Evolutionary conservation across 768 basidiomycete genomes (phyloP).

Genomic region (Cystobasidium tubakii): DNA sequence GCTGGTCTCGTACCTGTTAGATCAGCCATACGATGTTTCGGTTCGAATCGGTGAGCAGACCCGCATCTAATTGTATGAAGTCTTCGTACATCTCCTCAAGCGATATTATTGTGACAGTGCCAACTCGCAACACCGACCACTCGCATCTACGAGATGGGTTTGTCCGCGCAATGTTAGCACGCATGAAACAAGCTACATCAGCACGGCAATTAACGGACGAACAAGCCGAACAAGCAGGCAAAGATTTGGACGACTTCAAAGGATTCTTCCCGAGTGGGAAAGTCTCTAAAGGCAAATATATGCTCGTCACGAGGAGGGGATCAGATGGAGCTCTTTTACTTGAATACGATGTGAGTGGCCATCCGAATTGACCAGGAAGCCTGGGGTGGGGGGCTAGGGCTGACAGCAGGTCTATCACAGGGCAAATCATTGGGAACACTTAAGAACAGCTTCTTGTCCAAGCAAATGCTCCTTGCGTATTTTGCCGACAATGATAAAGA

Average conservation of each 20-base stretch:
- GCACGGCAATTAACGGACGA: conserved; percentile 43
- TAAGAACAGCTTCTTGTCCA: conserved; percentile 18
- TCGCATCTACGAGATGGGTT: conserved; percentile 52
- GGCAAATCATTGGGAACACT: conserved; percentile 26
- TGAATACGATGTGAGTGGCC: conserved; percentile 23
- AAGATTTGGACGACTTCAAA: conserved; percentile 16
- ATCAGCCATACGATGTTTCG: conserved; percentile 17
- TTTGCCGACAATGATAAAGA: conserved; percentile 35
- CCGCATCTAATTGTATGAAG: background rate
- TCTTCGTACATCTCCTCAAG: background rate
- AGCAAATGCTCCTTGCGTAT: conserved; percentile 25
- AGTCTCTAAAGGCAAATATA: conserved; percentile 25
- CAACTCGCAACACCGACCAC: conserved; percentile 50
- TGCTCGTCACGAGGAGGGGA: conserved; percentile 20
- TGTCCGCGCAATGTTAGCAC: conserved; percentile 49
- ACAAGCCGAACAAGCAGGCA: conserved; percentile 40
- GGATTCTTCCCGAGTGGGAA: conserved; percentile 34
- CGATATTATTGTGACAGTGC: conserved; percentile 45
- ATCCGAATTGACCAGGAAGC: too few species aligned
- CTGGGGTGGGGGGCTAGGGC: background rate
- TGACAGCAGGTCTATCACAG: background rate
- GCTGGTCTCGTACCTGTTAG: background rate
- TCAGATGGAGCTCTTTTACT: conserved; percentile 16
- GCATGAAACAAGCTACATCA: conserved; percentile 49
- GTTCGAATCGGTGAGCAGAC: conserved; percentile 21